Conservation (phyloP, 371 early-diverging fungal genomes). For the Conidiobolus incongruus region DNA sequence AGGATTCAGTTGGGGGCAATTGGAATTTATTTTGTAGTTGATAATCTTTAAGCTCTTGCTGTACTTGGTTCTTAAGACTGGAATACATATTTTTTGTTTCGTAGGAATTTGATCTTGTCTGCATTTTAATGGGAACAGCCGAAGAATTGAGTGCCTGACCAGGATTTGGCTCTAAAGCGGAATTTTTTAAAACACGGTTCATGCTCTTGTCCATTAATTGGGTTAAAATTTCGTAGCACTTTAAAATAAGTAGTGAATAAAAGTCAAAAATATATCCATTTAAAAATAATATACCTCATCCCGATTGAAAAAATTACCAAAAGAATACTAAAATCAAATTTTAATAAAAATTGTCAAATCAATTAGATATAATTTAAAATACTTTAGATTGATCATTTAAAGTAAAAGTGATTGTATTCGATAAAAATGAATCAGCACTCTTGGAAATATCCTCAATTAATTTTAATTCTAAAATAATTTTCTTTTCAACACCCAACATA, state of each 20-base stretch:
- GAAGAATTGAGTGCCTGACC: slow-evolving; percentile 21
- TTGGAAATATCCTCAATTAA: slow-evolving; percentile 58
- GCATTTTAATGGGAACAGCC: slow-evolving; percentile 7
- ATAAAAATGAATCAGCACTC: background rate
- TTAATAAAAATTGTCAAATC: background rate
- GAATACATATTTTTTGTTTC: slow-evolving; percentile 25
- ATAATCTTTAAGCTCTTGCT: slow-evolving; percentile 54
- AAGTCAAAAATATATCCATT: background rate
- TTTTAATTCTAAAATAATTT: slow-evolving; percentile 69
- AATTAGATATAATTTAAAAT: slow-evolving; percentile 3
- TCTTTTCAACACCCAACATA: slow-evolving; percentile 79
- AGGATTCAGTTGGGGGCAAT: slow-evolving; percentile 35
- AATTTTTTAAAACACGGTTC: slow-evolving; percentile 66
- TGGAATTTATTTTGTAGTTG: slow-evolving; percentile 49
- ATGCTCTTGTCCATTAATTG: slow-evolving; percentile 69
- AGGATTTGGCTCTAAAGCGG: slow-evolving; percentile 41
- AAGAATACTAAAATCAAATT: slow-evolving; percentile 33
- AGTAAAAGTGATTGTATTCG: slow-evolving; percentile 63
- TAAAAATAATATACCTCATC: slow-evolving; percentile 32
- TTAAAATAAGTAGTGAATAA: background rate
- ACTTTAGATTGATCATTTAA: slow-evolving; percentile 60
- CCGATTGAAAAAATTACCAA: slow-evolving; percentile 83
- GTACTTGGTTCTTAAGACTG: slow-evolving; percentile 17
- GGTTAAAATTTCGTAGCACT: slow-evolving; percentile 72
- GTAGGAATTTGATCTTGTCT: slow-evolving; percentile 13